These are phyloP conservation scores for Passalora sequoiae DNA, from an alignment of 2,329 filamentous ascomycete species.

Conservation along the genomic window DNA sequence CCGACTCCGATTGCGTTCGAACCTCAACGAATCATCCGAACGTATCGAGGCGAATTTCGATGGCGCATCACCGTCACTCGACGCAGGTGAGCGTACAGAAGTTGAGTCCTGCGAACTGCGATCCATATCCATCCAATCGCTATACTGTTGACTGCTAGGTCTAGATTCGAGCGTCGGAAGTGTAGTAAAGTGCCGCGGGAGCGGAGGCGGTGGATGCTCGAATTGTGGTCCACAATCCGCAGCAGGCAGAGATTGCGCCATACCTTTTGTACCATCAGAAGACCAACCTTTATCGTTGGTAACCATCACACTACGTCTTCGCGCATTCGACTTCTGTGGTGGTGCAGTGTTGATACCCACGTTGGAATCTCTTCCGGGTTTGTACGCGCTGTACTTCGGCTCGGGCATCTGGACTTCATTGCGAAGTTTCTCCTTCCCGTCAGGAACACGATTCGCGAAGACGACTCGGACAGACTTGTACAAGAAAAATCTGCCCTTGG, in stretches of 20 bases:
- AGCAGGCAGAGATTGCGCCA: slow-evolving; percentile 25
- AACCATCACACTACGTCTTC: slow-evolving; percentile 18
- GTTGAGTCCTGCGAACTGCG: slow-evolving; percentile 20
- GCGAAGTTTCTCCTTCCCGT: slow-evolving; percentile 84
- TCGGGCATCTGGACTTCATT: slow-evolving; percentile 89
- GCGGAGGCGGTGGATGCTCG: slow-evolving; percentile 19
- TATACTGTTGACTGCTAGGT: slow-evolving; percentile 27
- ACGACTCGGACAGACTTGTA: slow-evolving; percentile 92
- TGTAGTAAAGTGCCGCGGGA: slow-evolving; percentile 24
- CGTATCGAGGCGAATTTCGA: slow-evolving; percentile 2
- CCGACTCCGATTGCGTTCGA: slow-evolving; percentile 43
- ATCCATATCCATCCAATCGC: slow-evolving; percentile 25
- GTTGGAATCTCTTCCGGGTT: slow-evolving; percentile 50
- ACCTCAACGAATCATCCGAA: slow-evolving; percentile 24
- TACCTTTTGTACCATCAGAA: slow-evolving; percentile 4
- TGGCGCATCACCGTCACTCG: slow-evolving; percentile 12
- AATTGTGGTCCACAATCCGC: slow-evolving; percentile 22
- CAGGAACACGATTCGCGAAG: slow-evolving; percentile 92
- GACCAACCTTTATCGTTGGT: slow-evolving; percentile 5
- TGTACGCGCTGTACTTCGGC: slow-evolving; percentile 80
- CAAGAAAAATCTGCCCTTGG: slow-evolving; percentile 77
- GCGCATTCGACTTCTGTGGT: slow-evolving; percentile 12
- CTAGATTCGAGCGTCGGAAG: slow-evolving; percentile 29
- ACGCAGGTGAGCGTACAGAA: slow-evolving; percentile 19
- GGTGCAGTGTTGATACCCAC: slow-evolving; percentile 16